Base-by-base conservation (phyloP, 2,329 filamentous ascomycete genomes). In the Epichloe festucae region DNA sequence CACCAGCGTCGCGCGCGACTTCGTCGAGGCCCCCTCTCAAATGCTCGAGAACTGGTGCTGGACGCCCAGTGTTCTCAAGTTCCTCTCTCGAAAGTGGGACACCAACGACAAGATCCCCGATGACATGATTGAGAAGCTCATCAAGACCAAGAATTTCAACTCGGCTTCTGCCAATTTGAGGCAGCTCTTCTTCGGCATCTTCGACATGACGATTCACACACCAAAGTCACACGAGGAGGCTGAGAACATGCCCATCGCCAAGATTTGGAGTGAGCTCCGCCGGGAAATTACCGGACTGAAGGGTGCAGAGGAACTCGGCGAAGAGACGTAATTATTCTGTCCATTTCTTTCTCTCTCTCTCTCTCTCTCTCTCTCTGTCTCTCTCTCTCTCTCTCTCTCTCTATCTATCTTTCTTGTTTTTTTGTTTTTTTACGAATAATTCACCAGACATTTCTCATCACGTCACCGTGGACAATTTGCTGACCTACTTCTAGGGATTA, bases 21-120 rank as follows among this genome's bases (percentile, higher is more conserved):
- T 87, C 60, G 82, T 85, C 12, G 83, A 87, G 67, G 82, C 82
- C 2, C 2, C 83, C 0, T 81, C 77, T 52, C 83, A 87, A 63
- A 86, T 87, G 83, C 71, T 87, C 3, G 83, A 87, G 69, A 84
- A 87, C 66, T 87, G 83, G 82, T 85, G 82, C 69, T 87, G 83
- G 83, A 80, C 77, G 3, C 77, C 81, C 4, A 75, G 73, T 50
- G 79, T 83, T 57, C 73, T 87, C 48, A 78, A 77, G 63, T 73
- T 76, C 1, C 74, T 93, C 7, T 88, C 83, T 44, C 80, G 78
- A 57, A 87, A 91, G 70, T 90, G 87, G 72, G 70, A 84, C 63
- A 81, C 82, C 0, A 73, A 78, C 11, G 78, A 85, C 63, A 73
- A 76, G 53, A 89, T 93, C 53, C 84, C 87, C 0, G 82, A 88